A percentile compares a stretch with the other conserved stretches of the same genome.
phyloP scores from a whole-genome alignment of 1,284 basidiomycete species.

The Inonotus hispidus region DNA sequence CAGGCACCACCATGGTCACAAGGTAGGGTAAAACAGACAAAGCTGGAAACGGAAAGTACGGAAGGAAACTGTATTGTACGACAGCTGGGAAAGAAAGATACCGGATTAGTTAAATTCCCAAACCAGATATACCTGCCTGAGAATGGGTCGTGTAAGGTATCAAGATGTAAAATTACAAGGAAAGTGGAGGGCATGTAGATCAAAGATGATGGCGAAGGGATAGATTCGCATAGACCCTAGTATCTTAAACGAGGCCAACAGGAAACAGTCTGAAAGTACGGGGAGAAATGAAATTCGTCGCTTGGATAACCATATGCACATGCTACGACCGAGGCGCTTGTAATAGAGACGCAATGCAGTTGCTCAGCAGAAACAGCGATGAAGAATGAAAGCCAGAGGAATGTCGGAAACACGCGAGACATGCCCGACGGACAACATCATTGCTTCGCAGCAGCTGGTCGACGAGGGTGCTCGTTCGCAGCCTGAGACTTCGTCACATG shows the following conservation, averaged over 20 bases:
- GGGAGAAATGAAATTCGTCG: slow-evolving; percentile 4
- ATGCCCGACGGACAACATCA: slow-evolving; percentile 3
- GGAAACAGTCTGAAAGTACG: background rate
- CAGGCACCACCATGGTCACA: slow-evolving; percentile 12
- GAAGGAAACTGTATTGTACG: slow-evolving; percentile 22
- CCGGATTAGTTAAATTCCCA: slow-evolving; percentile 19
- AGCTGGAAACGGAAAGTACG: slow-evolving; percentile 19
- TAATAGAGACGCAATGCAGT: slow-evolving; percentile 10
- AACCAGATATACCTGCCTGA: slow-evolving; percentile 15
- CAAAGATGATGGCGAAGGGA: slow-evolving; percentile 8
- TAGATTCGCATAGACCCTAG: slow-evolving; percentile 13
- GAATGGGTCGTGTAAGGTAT: slow-evolving; percentile 13
- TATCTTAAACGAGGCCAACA: slow-evolving; percentile 11
- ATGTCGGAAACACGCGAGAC: slow-evolving; percentile 17
- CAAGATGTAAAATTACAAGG: slow-evolving; percentile 18
- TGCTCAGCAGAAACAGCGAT: slow-evolving; percentile 12
- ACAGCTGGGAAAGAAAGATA: slow-evolving; percentile 18
- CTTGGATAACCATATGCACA: slow-evolving; percentile 5
- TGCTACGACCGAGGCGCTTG: background rate
- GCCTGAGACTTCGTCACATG: slow-evolving; percentile 81
- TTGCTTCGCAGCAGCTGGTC: slow-evolving; percentile 28
- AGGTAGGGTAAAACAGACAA: slow-evolving; percentile 22
- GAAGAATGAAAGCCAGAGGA: slow-evolving; percentile 23
- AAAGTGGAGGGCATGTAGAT: slow-evolving; percentile 13
- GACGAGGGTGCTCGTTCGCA: slow-evolving; percentile 52